Conservation (phyloP, 1,284 basidiomycete species). For the Ceratobasidium sp. region DNA sequence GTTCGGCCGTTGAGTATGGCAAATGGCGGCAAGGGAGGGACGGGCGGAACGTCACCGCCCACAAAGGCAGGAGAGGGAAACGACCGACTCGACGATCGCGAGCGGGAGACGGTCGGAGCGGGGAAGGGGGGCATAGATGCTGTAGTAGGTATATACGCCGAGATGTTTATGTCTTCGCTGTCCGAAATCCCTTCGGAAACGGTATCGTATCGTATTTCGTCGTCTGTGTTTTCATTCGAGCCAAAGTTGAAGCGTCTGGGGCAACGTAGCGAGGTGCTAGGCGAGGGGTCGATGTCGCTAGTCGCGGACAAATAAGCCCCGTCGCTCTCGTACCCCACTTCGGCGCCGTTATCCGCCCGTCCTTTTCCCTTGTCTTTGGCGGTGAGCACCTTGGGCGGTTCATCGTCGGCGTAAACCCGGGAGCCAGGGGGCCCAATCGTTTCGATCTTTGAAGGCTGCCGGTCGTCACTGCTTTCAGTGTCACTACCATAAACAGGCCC, state of each 20-base stretch:
- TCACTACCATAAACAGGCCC: constrained; percentile 26
- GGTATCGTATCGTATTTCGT: constrained; percentile 25
- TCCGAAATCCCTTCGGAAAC: constrained; percentile 37
- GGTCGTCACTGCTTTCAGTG: constrained; percentile 23
- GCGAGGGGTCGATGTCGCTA: constrained; percentile 13
- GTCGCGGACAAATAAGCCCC: not conserved
- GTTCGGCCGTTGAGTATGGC: constrained; percentile 11
- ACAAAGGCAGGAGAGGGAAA: constrained; percentile 8
- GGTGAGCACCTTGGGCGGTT: not conserved
- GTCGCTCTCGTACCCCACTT: constrained; percentile 16
- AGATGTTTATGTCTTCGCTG: constrained; percentile 30
- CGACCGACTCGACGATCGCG: constrained; percentile 39
- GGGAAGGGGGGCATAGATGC: constrained; percentile 30
- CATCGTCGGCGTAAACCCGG: no score
- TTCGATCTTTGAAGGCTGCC: not conserved
- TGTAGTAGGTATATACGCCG: constrained; percentile 19
- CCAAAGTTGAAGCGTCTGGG: not conserved
- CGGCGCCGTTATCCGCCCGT: not conserved
- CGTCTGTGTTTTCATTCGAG: constrained; percentile 25
- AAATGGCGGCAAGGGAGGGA: constrained; percentile 31
- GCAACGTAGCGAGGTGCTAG: not conserved
- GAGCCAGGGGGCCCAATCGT: not conserved
- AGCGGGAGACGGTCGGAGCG: constrained; percentile 41
- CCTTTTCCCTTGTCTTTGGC: constrained; percentile 7
- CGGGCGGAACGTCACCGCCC: constrained; percentile 14